Evolutionary conservation across 768 basidiomycete genomes (phyloP).

Genomic region (Pleurotus djamor): DNA sequence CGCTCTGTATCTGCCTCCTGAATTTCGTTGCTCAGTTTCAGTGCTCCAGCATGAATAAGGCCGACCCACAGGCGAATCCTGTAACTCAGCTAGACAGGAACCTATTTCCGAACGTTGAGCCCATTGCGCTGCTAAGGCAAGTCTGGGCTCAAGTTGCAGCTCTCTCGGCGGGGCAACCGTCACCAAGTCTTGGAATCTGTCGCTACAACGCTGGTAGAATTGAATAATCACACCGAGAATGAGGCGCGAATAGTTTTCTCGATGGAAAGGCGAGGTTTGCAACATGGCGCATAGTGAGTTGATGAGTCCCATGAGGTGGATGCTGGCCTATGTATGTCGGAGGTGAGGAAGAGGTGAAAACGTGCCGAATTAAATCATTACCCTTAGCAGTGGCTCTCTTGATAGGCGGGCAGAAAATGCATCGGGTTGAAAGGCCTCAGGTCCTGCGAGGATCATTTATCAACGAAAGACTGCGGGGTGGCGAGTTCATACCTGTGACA

Average conservation of each 20-base stretch:
- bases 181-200: slow-evolving; percentile 78
- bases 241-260: slow-evolving; percentile 91
- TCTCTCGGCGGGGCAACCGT: slow-evolving; percentile 31
- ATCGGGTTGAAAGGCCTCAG: slow-evolving; percentile 89
- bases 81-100: slow-evolving; percentile 67
- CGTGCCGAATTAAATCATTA: slow-evolving; percentile 17
- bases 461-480: background rate
- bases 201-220: slow-evolving; percentile 93
- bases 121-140: slow-evolving; percentile 75
- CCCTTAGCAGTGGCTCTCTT: slow-evolving; percentile 77
- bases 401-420: slow-evolving; percentile 62
- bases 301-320: slow-evolving; percentile 83
- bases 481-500: slow-evolving; percentile 59
- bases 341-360: too few species aligned
- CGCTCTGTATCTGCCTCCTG: slow-evolving; percentile 40
- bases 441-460: slow-evolving; percentile 38
- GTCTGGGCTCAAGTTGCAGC: slow-evolving; percentile 36
- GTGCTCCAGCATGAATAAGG: too few species aligned
- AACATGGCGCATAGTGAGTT: slow-evolving; percentile 93
- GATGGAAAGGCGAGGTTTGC: slow-evolving; percentile 88
- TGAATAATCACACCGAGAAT: slow-evolving; percentile 94
- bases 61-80: slow-evolving; percentile 45
- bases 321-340: slow-evolving; percentile 56
- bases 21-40: background rate
- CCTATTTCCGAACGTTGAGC: slow-evolving; percentile 82